phyloP scores from a whole-genome alignment of 2,329 filamentous ascomycete genomes.

The Fusarium sp. region DNA sequence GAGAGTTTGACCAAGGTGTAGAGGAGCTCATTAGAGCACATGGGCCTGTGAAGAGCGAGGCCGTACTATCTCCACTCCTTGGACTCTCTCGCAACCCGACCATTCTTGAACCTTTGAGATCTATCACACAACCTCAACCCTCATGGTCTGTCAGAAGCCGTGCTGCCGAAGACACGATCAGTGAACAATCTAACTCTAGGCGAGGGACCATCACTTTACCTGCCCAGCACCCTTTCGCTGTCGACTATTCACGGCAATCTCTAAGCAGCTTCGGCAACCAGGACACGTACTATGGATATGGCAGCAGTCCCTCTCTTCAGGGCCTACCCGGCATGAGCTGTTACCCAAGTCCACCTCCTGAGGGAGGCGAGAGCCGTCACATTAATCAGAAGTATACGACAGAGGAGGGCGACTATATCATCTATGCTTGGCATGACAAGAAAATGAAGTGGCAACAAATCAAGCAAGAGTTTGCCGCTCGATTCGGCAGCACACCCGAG shows the following conservation, averaged over 20 bases:
- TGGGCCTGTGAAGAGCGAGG: slow-evolving; percentile 46
- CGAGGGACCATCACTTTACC: slow-evolving; percentile 30
- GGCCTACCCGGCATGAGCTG: slow-evolving; percentile 42
- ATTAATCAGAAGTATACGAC: slow-evolving; percentile 60
- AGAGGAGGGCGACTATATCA: slow-evolving; percentile 59
- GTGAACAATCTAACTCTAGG: slow-evolving; percentile 24
- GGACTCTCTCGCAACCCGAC: slow-evolving; percentile 40
- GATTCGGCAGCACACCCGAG: slow-evolving; percentile 54
- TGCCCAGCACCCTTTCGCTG: slow-evolving; percentile 34
- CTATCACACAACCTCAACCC: slow-evolving; percentile 19
- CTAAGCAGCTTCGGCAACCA: slow-evolving; percentile 34
- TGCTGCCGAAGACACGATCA: slow-evolving; percentile 15
- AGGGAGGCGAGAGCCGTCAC: slow-evolving; percentile 53
- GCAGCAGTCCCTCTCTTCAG: slow-evolving; percentile 43
- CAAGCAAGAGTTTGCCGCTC: slow-evolving; percentile 54
- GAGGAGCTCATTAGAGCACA: slow-evolving; percentile 51
- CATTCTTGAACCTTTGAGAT: slow-evolving; percentile 40
- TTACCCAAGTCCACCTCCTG: slow-evolving; percentile 53
- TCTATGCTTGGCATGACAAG: slow-evolving; percentile 59
- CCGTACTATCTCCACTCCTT: slow-evolving; percentile 48
- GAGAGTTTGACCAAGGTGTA: slow-evolving; percentile 55
- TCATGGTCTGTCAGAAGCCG: slow-evolving; percentile 34
- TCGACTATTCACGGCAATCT: slow-evolving; percentile 35
- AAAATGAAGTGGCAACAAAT: slow-evolving; percentile 58
- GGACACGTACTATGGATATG: slow-evolving; percentile 42